Conservation (phyloP, 306 rosid genomes). For the Neltuma alba region DNA sequence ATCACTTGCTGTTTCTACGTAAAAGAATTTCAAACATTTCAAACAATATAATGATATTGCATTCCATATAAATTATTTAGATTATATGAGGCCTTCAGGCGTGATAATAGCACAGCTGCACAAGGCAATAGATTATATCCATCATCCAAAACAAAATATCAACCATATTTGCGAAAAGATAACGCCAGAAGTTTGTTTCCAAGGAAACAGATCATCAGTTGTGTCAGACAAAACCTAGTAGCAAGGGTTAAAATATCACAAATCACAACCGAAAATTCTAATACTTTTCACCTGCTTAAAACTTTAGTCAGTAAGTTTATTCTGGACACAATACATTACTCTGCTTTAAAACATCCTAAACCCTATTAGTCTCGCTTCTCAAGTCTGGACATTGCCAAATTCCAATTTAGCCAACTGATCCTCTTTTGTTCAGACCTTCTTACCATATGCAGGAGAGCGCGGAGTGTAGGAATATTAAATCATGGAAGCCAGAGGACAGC, state of each 20-base stretch:
- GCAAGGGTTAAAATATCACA: neutral
- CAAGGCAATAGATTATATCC: neutral
- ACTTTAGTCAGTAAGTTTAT: neutral
- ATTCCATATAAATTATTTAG: neutral
- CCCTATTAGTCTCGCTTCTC: neutral
- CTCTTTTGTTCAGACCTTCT: neutral
- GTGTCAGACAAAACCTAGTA: constrained; percentile 11
- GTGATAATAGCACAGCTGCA: neutral
- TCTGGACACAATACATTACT: neutral
- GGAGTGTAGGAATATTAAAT: neutral
- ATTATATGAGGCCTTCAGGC: neutral
- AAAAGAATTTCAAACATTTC: neutral
- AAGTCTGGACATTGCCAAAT: neutral
- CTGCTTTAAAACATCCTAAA: neutral
- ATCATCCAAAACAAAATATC: neutral
- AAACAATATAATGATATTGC: neutral
- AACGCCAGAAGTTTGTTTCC: neutral
- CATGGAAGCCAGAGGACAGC: neutral
- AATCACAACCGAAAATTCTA: neutral
- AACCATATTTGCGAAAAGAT: neutral
- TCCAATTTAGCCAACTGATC: neutral
- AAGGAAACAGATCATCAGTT: neutral
- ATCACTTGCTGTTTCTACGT: neutral
- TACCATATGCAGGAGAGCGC: neutral
- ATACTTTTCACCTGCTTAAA: neutral